Conservation (phyloP, 306 rosid genomes). For the Begonia loranthoides region DNA sequence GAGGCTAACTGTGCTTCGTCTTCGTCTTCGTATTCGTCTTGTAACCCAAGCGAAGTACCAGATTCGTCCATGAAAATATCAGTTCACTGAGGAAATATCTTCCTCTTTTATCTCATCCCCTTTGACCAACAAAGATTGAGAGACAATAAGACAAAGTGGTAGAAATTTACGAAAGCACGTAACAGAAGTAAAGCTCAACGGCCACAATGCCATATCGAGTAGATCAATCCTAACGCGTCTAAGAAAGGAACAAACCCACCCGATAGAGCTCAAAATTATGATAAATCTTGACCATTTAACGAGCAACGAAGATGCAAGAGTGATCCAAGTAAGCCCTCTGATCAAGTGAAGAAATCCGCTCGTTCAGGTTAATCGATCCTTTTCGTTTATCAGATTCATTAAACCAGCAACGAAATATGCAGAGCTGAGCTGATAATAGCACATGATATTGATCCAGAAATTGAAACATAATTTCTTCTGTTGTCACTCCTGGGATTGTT, state of each 20-base stretch:
- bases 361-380: not conserved
- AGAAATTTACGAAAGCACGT: constrained; percentile 31
- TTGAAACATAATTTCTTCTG: constrained; percentile 18
- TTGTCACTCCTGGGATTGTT: constrained; percentile 1
- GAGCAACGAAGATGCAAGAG: constrained; percentile 34
- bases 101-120: constrained; percentile 18
- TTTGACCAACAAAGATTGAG: not conserved
- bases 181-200: constrained; percentile 23
- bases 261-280: constrained; percentile 21
- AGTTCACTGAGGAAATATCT: constrained; percentile 29
- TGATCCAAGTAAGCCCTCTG: constrained; percentile 40
- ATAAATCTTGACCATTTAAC: constrained; percentile 27
- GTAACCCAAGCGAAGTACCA: constrained; percentile 46
- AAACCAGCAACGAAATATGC: constrained; percentile 24
- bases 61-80: constrained; percentile 51
- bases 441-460: constrained; percentile 28
- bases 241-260: constrained; percentile 37
- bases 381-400: constrained; percentile 21
- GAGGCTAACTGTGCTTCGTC: constrained; percentile 43
- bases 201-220: constrained; percentile 26
- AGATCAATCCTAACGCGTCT: constrained; percentile 14
- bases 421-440: constrained; percentile 29
- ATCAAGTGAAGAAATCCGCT: constrained; percentile 21
- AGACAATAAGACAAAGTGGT: constrained; percentile 9
- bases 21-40: constrained; percentile 37